Conservation (phyloP, 2,329 filamentous ascomycete genomes). For the Eutypa lata region DNA sequence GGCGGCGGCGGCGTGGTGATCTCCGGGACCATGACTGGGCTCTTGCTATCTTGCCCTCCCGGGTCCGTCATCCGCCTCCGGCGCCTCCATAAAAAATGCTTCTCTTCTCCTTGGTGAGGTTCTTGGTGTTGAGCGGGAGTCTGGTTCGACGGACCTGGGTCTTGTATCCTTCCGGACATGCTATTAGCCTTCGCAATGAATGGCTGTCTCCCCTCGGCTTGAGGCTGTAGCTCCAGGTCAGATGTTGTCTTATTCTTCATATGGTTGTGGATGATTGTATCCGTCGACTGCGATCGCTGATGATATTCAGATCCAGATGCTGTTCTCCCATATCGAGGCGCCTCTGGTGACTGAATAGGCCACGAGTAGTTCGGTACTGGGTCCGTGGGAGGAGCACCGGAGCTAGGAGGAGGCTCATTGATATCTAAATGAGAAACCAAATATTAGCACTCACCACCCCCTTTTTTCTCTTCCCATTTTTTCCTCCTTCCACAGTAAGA, state of each 20-base stretch:
- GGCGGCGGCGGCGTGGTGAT: constrained; percentile 13
- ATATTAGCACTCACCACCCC: not conserved
- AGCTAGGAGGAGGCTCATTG: not conserved
- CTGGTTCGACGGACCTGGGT: constrained; percentile 5
- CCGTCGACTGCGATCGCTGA: constrained; percentile 17
- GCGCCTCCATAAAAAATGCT: constrained; percentile 31
- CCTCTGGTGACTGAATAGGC: not conserved
- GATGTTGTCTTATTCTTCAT: not conserved
- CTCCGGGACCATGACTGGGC: constrained; percentile 5
- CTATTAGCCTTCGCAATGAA: not conserved
- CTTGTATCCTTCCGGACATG: not conserved
- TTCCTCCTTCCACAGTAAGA: too few relatives aligned
- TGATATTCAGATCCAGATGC: not conserved
- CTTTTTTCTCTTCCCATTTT: not conserved
- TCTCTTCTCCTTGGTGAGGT: constrained; percentile 12
- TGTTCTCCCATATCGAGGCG: too few relatives aligned
- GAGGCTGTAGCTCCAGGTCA: too few relatives aligned
- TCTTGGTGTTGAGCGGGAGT: constrained; percentile 1
- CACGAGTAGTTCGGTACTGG: not conserved
- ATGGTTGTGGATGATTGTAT: constrained; percentile 26
- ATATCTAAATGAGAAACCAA: not conserved
- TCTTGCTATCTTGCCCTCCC: constrained; percentile 12
- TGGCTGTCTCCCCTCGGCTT: too few relatives aligned
- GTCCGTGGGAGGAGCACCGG: not conserved
- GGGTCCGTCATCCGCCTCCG: constrained; percentile 23